Evolutionary conservation across 1,284 basidiomycete species (phyloP).

Genomic region (Ustilago curta): DNA sequence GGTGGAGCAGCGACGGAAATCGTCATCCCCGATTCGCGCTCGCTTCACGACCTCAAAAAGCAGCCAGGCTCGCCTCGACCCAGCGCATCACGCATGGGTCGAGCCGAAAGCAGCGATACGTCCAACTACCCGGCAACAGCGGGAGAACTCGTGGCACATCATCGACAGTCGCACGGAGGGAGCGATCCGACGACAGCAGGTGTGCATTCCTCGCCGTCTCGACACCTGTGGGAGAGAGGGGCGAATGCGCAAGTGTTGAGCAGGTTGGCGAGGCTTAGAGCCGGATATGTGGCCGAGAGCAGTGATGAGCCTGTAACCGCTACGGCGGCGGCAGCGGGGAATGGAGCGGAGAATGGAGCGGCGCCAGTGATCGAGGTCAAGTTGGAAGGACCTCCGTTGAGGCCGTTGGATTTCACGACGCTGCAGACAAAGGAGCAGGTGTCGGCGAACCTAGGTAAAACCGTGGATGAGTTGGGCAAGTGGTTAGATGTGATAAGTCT

Average conservation of each 20-base stretch:
- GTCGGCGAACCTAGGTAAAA: constrained; percentile 79
- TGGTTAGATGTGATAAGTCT: constrained; percentile 82
- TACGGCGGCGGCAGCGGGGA: background rate
- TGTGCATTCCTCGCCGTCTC: constrained; percentile 12
- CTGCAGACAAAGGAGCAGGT: constrained; percentile 77
- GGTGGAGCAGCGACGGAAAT: constrained; percentile 4
- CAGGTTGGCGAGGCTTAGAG: constrained; percentile 24
- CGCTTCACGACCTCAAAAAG: constrained; percentile 16
- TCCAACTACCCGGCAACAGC: background rate
- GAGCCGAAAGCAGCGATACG: constrained; percentile 18
- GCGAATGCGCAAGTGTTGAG: constrained; percentile 27
- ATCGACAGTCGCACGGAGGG: constrained; percentile 49
- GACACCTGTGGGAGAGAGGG: constrained; percentile 33
- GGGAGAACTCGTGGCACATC: constrained; percentile 33
- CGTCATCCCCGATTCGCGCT: constrained; percentile 28
- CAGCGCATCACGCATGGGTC: constrained; percentile 13
- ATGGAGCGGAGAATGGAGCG: background rate
- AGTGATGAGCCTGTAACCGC: background rate
- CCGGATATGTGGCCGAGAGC: constrained; percentile 23
- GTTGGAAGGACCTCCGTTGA: constrained; percentile 71
- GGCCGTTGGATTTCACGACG: constrained; percentile 78
- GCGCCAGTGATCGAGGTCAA: background rate
- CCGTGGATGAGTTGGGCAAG: constrained; percentile 81
- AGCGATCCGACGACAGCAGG: constrained; percentile 47
- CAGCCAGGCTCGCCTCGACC: background rate